Base-by-base conservation (phyloP, 768 basidiomycete genomes). In the Pulveroboletus ravenelii region DNA sequence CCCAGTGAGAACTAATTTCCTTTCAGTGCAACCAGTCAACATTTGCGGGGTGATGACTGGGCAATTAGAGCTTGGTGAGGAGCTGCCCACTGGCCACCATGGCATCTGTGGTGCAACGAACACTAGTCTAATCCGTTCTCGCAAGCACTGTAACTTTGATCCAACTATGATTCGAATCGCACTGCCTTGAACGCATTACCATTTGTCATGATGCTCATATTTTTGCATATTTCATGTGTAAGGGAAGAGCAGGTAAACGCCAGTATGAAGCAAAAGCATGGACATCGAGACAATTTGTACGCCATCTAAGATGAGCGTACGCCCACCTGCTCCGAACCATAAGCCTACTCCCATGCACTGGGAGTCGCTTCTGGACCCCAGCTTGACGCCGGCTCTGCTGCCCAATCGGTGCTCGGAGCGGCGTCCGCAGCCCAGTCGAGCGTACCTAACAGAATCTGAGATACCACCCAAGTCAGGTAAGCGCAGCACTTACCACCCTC, bases 371-470 rank as follows among this genome's bases (percentile, higher is more conserved):
- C 69, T 14, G 56, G 64, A 36, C 66, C 74, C 75, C 75, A 76
- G 40, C 62, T 60, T 32, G 63, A 43, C 40, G 61, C 43, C 40
- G 91, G 84, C 67, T 93, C 93, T 53, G 92, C 91, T 61, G 90
- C 74, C 93, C 93, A 96, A 76, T 95, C 93, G 44, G 79, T 74
- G 27, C 78, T 67, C 43, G 73, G 70, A 51, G 77, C 70, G 45
- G 76, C 64, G 32, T 91, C 87, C 14, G 87, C 86, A 55, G 83
- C 72, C 91, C 91, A 93, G 75, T 93, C 91, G 63, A 94, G 83
- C 55, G 78, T 82, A 66, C 78, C 84, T 83, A 56, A 41, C 6
- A 20, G 4, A 53, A 57, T 14, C 43, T 53, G 44, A 52, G 48
- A 43, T 15, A 30, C 18, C 6, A 25, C 5, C 6, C 18, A 46